Evolutionary conservation across 2,329 filamentous ascomycete species (phyloP).

Genomic region (Colletotrichum cuscutae): DNA sequence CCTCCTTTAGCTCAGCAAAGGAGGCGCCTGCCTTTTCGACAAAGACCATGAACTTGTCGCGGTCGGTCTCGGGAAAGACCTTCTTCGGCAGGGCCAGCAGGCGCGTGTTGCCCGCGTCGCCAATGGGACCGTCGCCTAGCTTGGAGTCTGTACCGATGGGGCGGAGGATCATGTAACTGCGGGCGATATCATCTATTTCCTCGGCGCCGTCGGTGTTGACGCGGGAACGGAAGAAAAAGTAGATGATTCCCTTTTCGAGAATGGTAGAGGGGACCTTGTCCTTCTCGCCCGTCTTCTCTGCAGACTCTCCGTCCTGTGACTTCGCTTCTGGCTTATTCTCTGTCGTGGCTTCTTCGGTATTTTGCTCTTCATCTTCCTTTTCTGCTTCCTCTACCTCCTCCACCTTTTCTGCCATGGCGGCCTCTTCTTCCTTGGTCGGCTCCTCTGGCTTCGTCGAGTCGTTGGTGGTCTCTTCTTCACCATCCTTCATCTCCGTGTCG

Average conservation of each 20-base stretch:
- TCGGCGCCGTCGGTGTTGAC: conserved; percentile 78
- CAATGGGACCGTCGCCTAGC: conserved; percentile 62
- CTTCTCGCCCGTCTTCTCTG: conserved; percentile 28
- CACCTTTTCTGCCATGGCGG: background rate
- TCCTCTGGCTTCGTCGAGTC: background rate
- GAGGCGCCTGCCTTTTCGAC: conserved; percentile 78
- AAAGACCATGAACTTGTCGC: conserved; percentile 82
- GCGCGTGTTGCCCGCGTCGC: conserved; percentile 70
- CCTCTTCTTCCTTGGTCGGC: conserved; percentile 9
- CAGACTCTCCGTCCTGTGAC: background rate
- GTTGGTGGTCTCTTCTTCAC: background rate
- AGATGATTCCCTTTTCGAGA: conserved; percentile 88
- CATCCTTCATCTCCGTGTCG: conserved; percentile 28
- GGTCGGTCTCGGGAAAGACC: conserved; percentile 74
- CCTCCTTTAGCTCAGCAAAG: conserved; percentile 76
- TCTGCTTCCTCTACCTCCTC: background rate
- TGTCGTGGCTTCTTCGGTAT: background rate
- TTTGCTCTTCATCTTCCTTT: background rate
- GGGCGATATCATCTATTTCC: conserved; percentile 76
- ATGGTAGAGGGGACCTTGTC: conserved; percentile 56
- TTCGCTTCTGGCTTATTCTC: background rate
- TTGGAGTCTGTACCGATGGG: conserved; percentile 78
- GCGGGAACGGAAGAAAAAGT: conserved; percentile 87
- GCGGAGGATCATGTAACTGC: conserved; percentile 82
- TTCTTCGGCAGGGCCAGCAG: conserved; percentile 88